phyloP scores from a whole-genome alignment of 176 grass and related monocot species.

The Carex scoparia region DNA sequence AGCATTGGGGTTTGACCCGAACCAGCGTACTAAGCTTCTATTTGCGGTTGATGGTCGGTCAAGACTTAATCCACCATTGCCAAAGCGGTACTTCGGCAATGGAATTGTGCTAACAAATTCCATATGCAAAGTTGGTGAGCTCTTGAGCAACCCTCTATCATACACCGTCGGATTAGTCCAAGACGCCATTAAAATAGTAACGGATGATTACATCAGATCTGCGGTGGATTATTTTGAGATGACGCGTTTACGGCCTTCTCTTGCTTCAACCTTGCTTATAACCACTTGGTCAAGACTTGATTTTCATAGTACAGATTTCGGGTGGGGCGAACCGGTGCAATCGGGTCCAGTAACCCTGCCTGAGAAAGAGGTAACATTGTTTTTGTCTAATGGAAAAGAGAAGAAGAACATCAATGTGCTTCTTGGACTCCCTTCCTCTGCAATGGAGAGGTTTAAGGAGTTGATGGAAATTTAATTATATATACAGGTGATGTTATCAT shows the following conservation, averaged over 20 bases:
- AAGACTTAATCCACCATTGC: conserved; percentile 45
- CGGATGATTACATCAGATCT: conserved; percentile 50
- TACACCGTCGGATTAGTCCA: conserved; percentile 39
- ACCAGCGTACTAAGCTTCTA: conserved; percentile 51
- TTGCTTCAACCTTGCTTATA: conserved; percentile 61
- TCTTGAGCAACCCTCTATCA: conserved; percentile 19
- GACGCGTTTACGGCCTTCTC: conserved; percentile 52
- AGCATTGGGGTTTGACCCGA: conserved; percentile 29
- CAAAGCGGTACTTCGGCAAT: conserved; percentile 63
- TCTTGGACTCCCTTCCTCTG: conserved; percentile 50
- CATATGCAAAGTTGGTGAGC: conserved; percentile 45
- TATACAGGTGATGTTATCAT: background rate
- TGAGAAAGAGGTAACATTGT: conserved; percentile 74
- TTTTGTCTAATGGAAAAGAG: conserved; percentile 58
- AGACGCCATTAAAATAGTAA: conserved; percentile 39
- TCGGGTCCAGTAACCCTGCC: conserved; percentile 63
- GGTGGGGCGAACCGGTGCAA: conserved; percentile 51
- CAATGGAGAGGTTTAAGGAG: conserved; percentile 59
- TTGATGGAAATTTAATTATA: conserved; percentile 35
- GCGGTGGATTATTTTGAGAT: conserved; percentile 79
- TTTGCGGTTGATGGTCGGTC: conserved; percentile 70
- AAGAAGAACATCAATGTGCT: conserved; percentile 56
- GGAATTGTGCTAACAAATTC: conserved; percentile 66
- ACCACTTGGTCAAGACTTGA: conserved; percentile 71
- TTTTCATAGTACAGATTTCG: conserved; percentile 65